Evolutionary conservation across 306 rosid genomes (phyloP).

Genomic region (Dryas drummondii): DNA sequence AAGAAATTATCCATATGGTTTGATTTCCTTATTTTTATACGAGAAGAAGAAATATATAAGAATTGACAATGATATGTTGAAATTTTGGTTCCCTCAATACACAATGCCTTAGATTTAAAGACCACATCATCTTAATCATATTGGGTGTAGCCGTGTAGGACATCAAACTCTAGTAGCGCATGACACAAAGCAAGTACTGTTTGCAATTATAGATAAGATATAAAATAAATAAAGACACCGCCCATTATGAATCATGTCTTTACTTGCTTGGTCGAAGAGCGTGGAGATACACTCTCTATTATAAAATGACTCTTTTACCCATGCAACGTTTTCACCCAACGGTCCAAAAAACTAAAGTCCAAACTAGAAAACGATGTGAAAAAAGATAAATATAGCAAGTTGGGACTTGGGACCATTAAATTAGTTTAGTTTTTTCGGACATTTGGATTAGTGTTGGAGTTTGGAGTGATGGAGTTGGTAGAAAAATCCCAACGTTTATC

Average conservation of each 20-base stretch:
- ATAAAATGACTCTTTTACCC: constrained; percentile 15
- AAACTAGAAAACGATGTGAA: too few relatives aligned
- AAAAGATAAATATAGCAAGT: too few relatives aligned
- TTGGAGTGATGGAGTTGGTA: too few relatives aligned
- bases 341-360: too few relatives aligned
- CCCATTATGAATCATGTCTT: neutral
- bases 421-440: too few relatives aligned
- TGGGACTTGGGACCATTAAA: too few relatives aligned
- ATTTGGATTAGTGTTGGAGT: too few relatives aligned
- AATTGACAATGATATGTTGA: neutral
- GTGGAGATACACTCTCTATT: neutral
- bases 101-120: too few relatives aligned
- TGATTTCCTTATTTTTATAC: neutral
- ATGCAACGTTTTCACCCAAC: neutral
- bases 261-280: neutral
- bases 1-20: neutral
- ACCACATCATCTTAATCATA: too few relatives aligned
- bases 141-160: too few relatives aligned
- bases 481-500: too few relatives aligned
- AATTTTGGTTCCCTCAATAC: neutral
- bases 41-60: neutral
- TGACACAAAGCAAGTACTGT: neutral
- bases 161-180: too few relatives aligned
- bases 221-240: constrained; percentile 20
- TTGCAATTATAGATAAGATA: neutral